These are phyloP conservation scores for Fusarium acutatum DNA, from an alignment of 2,329 filamentous ascomycete species.

Conservation along the genomic window DNA sequence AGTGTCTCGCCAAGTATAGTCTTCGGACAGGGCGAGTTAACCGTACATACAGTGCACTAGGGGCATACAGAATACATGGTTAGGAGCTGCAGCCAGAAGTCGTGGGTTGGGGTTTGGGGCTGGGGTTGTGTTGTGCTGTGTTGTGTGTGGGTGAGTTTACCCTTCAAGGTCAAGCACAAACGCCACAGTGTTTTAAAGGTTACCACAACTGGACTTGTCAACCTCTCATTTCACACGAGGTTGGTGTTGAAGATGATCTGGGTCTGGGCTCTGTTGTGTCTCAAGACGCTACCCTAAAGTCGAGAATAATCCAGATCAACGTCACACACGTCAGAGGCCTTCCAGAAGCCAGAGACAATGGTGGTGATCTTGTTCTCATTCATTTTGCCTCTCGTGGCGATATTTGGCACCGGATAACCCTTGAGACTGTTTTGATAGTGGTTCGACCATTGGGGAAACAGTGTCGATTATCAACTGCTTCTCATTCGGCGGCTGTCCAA, in stretches of 20 bases:
- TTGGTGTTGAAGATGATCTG: conserved; percentile 11
- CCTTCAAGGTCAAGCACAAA: conserved; percentile 2
- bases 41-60: conserved; percentile 4
- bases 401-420: background rate
- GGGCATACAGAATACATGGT: background rate
- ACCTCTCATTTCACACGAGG: conserved; percentile 16
- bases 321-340: conserved; percentile 12
- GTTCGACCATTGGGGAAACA: conserved; percentile 25
- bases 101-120: conserved; percentile 15
- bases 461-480: conserved; percentile 19
- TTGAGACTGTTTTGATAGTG: conserved; percentile 7
- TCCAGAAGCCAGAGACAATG: conserved; percentile 24
- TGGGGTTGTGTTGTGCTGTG: background rate
- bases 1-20: conserved; percentile 23
- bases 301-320: background rate
- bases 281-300: conserved; percentile 22
- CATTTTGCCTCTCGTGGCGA: conserved; percentile 31
- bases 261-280: conserved; percentile 16
- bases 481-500: conserved; percentile 27
- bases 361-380: conserved; percentile 7
- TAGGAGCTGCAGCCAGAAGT: conserved; percentile 8
- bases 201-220: conserved; percentile 13
- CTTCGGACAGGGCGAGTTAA: conserved; percentile 25
- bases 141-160: conserved; percentile 15
- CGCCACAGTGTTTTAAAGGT: conserved; percentile 12